Percentiles rank a stretch among this genome's conserved stretches.
Conservation (phyloP, 768 basidiomycete genomes). For the Trametes gibbosa region DNA sequence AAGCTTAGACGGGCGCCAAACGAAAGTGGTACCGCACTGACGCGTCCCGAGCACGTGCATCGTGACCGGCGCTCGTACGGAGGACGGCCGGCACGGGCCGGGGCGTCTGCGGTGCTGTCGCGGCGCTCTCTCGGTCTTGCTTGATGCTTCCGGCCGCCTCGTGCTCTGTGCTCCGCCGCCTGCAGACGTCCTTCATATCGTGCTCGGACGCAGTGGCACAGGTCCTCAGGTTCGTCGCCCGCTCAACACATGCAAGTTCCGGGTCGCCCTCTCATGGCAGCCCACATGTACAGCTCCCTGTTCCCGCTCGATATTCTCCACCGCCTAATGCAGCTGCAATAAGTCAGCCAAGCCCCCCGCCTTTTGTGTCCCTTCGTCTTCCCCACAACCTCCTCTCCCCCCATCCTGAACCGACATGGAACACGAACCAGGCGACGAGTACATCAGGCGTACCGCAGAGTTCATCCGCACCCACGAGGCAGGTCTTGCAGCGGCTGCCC, state of each 20-base stretch:
- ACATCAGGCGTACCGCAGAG: slow-evolving; percentile 63
- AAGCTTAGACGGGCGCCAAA: slow-evolving; percentile 13
- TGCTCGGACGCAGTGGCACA: not conserved
- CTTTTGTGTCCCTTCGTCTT: slow-evolving; percentile 7
- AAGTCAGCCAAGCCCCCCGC: slow-evolving; percentile 11
- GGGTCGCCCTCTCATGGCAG: not conserved
- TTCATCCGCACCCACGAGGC: slow-evolving; percentile 75
- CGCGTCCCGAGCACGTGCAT: slow-evolving; percentile 23
- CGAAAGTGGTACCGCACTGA: slow-evolving; percentile 14
- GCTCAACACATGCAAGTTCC: not conserved
- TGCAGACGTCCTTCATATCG: not conserved
- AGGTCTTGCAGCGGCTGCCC: slow-evolving; percentile 64
- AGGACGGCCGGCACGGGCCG: not conserved
- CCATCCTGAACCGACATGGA: slow-evolving; percentile 39
- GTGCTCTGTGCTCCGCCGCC: not conserved
- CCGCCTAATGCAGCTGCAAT: slow-evolving; percentile 5
- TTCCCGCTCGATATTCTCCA: slow-evolving; percentile 1
- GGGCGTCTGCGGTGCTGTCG: too few species aligned
- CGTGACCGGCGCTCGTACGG: slow-evolving; percentile 12
- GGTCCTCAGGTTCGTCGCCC: not conserved
- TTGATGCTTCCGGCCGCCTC: slow-evolving; percentile 6
- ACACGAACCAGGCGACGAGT: slow-evolving; percentile 69
- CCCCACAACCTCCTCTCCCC: slow-evolving; percentile 7
- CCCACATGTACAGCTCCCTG: not conserved
- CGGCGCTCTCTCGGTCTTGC: too few species aligned